Conservation (phyloP, 306 rosid species). For the Albizia julibrissin region DNA sequence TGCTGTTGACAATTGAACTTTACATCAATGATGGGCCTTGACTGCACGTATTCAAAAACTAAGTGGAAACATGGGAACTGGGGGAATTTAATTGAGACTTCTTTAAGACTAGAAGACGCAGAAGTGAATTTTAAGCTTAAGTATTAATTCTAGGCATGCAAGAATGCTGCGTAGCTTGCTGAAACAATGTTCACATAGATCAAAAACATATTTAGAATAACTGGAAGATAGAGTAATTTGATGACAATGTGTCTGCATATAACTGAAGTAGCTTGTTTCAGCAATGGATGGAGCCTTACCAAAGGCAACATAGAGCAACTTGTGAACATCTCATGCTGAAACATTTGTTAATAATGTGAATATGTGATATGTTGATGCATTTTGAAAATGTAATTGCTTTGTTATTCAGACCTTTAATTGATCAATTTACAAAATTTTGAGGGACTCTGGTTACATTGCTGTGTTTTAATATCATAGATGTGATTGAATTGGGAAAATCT, state of each 20-base stretch:
- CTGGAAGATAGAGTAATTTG: background rate
- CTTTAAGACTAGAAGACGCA: background rate
- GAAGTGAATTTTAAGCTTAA: background rate
- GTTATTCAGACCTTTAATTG: background rate
- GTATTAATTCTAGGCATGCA: background rate
- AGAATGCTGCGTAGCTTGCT: background rate
- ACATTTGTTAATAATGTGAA: background rate
- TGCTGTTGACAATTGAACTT: background rate
- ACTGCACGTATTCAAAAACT: background rate
- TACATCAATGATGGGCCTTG: background rate
- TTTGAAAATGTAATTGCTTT: background rate
- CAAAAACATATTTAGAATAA: background rate
- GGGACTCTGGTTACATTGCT: background rate
- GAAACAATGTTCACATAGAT: background rate
- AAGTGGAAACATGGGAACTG: background rate
- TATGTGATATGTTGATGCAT: background rate
- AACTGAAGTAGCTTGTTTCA: background rate
- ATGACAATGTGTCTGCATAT: background rate
- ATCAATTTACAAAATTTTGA: background rate
- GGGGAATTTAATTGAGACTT: background rate
- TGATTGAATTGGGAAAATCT: background rate
- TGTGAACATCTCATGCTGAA: background rate
- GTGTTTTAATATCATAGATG: background rate
- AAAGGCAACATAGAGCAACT: background rate
- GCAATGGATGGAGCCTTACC: background rate